Percentiles rank a stretch among this genome's conserved stretches.
These are phyloP conservation scores for Candida rishiriensis DNA, from an alignment of 805 yeast species.

Conservation along the genomic window DNA sequence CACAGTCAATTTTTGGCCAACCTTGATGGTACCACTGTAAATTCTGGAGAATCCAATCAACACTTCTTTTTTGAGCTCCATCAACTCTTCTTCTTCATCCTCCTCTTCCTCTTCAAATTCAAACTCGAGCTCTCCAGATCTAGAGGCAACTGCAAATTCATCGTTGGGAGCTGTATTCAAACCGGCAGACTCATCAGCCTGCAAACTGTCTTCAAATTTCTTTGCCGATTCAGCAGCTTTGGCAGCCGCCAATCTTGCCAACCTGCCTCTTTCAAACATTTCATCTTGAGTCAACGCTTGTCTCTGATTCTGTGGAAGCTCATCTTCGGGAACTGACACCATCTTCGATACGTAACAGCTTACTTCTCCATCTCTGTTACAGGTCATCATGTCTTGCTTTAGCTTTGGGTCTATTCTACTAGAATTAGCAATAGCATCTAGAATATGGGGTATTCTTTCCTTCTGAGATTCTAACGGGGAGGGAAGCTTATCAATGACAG, in stretches of 20 bases:
- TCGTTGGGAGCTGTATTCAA: slow-evolving; percentile 4
- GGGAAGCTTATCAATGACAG: slow-evolving; percentile 82
- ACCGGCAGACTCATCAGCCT: slow-evolving; percentile 2
- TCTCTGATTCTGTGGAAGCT: slow-evolving; percentile 57
- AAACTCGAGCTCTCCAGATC: slow-evolving; percentile 25
- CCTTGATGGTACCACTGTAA: slow-evolving; percentile 74
- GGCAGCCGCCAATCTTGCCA: slow-evolving; percentile 62
- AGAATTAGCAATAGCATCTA: slow-evolving; percentile 53
- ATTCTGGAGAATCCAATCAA: slow-evolving; percentile 86
- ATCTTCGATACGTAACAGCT: slow-evolving; percentile 87
- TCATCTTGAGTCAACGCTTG: slow-evolving; percentile 48
- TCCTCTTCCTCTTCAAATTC: slow-evolving; percentile 48
- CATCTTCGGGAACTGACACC: slow-evolving; percentile 77
- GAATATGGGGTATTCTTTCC: slow-evolving; percentile 61
- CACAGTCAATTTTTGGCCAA: slow-evolving; percentile 72
- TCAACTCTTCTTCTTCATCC: slow-evolving; percentile 39
- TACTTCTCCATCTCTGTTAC: slow-evolving; percentile 63
- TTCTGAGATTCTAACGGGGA: slow-evolving; percentile 77
- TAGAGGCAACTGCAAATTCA: slow-evolving; percentile 14
- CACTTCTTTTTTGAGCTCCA: slow-evolving; percentile 48
- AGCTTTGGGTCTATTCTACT: slow-evolving; percentile 45
- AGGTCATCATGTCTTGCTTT: slow-evolving; percentile 52
- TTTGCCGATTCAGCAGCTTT: slow-evolving; percentile 56
- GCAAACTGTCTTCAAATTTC: slow-evolving; percentile 25
- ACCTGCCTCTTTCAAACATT: slow-evolving; percentile 55